These are phyloP conservation scores for Phytophthora citrophthora DNA, from an alignment of 352 stramenopile genomes.

Conservation along the genomic window DNA sequence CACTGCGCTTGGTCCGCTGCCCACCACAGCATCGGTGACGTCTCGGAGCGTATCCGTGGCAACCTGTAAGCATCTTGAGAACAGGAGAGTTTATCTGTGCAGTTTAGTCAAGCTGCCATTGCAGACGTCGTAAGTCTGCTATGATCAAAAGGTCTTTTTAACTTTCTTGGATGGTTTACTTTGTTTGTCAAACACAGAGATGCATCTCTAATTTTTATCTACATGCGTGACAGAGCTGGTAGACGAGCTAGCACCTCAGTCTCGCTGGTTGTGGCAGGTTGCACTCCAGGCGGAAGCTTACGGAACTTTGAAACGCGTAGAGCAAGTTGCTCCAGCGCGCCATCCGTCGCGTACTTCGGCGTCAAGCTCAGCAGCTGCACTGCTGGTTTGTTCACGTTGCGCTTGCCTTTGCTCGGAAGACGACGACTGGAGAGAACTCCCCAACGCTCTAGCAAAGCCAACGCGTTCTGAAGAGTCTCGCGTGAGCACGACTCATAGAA, in stretches of 20 bases:
- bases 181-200: conserved; percentile 2
- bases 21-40: conserved; percentile 97
- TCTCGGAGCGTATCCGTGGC: conserved; percentile 92
- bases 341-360: conserved; percentile 53
- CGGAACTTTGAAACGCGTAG: conserved; percentile 74
- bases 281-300: conserved; percentile 64
- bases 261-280: conserved; percentile 46
- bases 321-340: conserved; percentile 68
- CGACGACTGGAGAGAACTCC: conserved; percentile 54
- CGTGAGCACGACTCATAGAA: conserved; percentile 90
- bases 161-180: not conserved
- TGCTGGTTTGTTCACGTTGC: conserved; percentile 15
- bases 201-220: conserved; percentile 26
- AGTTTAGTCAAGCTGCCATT: conserved; percentile 20
- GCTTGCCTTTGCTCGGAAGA: conserved; percentile 13
- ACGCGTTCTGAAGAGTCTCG: conserved; percentile 83
- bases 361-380: conserved; percentile 43
- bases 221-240: conserved; percentile 78
- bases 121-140: conserved; percentile 35
- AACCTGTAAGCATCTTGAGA: conserved; percentile 78
- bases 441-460: conserved; percentile 72
- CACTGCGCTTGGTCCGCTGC: conserved; percentile 98
- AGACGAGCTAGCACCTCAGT: conserved; percentile 71
- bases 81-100: conserved; percentile 17
- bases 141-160: conserved; percentile 41